Base-by-base conservation (phyloP, 2,329 filamentous ascomycete species). In the Fusarium pilosicola region DNA sequence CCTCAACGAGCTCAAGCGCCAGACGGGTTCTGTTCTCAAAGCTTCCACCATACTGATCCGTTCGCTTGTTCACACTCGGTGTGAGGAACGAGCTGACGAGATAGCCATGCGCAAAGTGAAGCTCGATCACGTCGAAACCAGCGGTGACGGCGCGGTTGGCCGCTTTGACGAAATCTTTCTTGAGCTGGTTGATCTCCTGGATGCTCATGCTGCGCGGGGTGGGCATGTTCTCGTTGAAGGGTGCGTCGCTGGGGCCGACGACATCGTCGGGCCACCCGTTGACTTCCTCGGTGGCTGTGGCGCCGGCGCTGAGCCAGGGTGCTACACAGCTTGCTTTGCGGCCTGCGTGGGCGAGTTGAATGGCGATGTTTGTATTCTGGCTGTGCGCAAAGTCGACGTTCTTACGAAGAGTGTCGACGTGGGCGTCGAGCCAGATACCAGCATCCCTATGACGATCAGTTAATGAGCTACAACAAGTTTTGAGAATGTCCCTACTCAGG, bases 41-140 rank as follows among this genome's bases (percentile, higher is more conserved):
- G 51, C 84, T 88, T 4, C 92, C 92, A 26, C 92, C 92, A 75
- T 93, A 94, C 64, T 86, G 77, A 77, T 93, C 92, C 0, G 86
- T 92, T 22, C 94, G 87, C 56, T 88, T 84, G 82, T 96, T 96
- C n/a, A 86, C 86, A 1, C 88, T 87, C 0, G 93, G 93, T 1
- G 89, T 91, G 7, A 95, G 68, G 84, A 96, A 96, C 5, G 85
- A 83, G 75, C 91, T 89, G 0, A 96, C 83, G 0, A 96, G 87
- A 79, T 95, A 96, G 2, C 94, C 93, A 77, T 96, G 94, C 0
- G 93, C 94, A 74, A 88, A 89, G 83, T 96, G 94, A 57, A 97
- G 89, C 80, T 91, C 91, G 22, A 93, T 86, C 8, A 89, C 88
- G 76, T 93, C 91, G 71, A 93, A 89, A 0, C 93, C 93, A 1